Percentiles rank a stretch among this genome's conserved stretches.
phyloP scores from a whole-genome alignment of 495 filamentous ascomycete genomes.

The Penicillium fimorum region DNA sequence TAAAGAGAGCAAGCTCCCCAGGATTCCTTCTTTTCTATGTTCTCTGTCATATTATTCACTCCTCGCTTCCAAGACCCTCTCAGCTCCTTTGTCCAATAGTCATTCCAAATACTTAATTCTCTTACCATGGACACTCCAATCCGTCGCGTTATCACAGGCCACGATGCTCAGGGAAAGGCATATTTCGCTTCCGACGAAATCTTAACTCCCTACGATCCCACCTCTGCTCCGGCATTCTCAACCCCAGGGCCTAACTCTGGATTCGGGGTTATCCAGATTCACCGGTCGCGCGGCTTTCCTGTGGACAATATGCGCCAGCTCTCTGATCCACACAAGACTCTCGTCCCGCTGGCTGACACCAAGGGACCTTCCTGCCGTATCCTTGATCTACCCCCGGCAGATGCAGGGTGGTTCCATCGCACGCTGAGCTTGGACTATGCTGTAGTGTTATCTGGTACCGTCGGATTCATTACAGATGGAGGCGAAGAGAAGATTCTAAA shows the following conservation, averaged over 20 bases:
- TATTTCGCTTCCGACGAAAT: constrained; percentile 25
- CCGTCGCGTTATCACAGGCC: constrained; percentile 22
- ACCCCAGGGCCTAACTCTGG: constrained; percentile 18
- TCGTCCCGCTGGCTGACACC: constrained; percentile 29
- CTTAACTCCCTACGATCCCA: constrained; percentile 27
- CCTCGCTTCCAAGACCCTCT: neutral
- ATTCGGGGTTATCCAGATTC: constrained; percentile 28
- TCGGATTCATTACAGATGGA: constrained; percentile 25
- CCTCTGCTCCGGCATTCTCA: constrained; percentile 22
- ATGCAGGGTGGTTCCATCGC: constrained; percentile 30
- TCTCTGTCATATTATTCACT: neutral
- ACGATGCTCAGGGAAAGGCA: constrained; percentile 22
- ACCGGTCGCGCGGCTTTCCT: constrained; percentile 27
- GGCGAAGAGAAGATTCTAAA: constrained; percentile 24
- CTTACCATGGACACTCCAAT: constrained; percentile 23
- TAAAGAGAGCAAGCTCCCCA: neutral
- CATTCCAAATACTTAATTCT: neutral
- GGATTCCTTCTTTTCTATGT: neutral
- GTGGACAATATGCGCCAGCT: constrained; percentile 25
- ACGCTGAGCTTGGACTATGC: constrained; percentile 29
- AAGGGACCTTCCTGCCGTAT: constrained; percentile 30
- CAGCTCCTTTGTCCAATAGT: neutral
- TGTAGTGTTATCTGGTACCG: constrained; percentile 23
- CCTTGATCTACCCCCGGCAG: constrained; percentile 21
- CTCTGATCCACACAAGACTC: constrained; percentile 21